Conservation (phyloP, 2,329 filamentous ascomycete species). For the Fusarium lyarnte region DNA sequence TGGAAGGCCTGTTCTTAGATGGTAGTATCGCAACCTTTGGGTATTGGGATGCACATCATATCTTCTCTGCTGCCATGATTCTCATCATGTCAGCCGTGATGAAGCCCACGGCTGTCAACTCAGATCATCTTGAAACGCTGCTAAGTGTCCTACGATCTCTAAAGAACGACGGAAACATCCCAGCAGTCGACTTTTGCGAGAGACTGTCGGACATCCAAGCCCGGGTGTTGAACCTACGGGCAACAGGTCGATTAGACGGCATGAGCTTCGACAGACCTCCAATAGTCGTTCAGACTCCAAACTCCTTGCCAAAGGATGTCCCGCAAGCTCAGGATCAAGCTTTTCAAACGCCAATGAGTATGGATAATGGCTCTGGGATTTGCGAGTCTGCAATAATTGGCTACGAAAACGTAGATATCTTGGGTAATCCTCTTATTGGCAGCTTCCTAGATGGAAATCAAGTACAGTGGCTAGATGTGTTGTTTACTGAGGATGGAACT, state of each 20-base stretch:
- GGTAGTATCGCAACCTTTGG: constrained; percentile 43
- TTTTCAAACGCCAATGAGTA: constrained; percentile 8
- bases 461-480: constrained; percentile 39
- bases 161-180: constrained; percentile 45
- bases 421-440: constrained; percentile 41
- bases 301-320: not conserved
- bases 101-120: constrained; percentile 40
- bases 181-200: constrained; percentile 45
- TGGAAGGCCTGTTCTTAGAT: constrained; percentile 39
- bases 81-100: constrained; percentile 47
- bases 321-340: not conserved
- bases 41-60: constrained; percentile 48
- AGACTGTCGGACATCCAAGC: constrained; percentile 41
- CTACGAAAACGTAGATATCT: constrained; percentile 36
- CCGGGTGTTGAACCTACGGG: constrained; percentile 25
- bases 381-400: constrained; percentile 2
- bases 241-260: constrained; percentile 15
- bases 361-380: not conserved
- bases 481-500: constrained; percentile 41
- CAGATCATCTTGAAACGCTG: constrained; percentile 43
- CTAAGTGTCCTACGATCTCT: constrained; percentile 45
- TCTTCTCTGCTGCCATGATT: constrained; percentile 46
- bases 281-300: not conserved
- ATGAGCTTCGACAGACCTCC: not conserved
- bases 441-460: constrained; percentile 43